These are phyloP conservation scores for Calonectria crousiana DNA, from an alignment of 2,329 filamentous ascomycete species.

Conservation along the genomic window DNA sequence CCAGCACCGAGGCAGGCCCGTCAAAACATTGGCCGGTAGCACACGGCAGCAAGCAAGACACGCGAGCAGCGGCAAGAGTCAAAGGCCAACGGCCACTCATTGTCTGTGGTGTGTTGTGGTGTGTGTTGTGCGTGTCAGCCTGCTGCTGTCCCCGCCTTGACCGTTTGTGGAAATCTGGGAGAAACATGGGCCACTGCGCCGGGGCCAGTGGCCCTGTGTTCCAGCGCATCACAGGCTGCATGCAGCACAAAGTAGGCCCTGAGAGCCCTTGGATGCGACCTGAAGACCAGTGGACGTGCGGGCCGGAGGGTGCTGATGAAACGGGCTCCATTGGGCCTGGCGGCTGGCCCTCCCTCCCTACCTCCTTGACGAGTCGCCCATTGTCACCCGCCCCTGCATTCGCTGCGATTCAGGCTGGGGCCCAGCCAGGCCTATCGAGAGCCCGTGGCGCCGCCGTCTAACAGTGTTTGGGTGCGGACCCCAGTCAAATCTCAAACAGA, in stretches of 20 bases:
- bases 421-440: neutral
- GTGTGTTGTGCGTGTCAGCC: neutral
- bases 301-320: constrained; percentile 34
- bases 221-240: neutral
- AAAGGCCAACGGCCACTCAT: neutral
- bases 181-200: constrained; percentile 5
- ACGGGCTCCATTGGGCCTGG: constrained; percentile 27
- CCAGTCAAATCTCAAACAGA: constrained; percentile 42
- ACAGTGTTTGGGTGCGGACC: constrained; percentile 19
- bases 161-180: constrained; percentile 8
- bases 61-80: constrained; percentile 18
- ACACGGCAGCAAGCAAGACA: neutral
- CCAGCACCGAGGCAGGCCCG: constrained; percentile 3
- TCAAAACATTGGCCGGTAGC: constrained; percentile 2
- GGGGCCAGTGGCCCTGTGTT: neutral
- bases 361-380: neutral
- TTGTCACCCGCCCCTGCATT: constrained; percentile 27
- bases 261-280: neutral
- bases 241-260: constrained; percentile 4
- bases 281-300: constrained; percentile 32
- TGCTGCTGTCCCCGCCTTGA: neutral
- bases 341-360: constrained; percentile 15
- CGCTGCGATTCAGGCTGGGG: constrained; percentile 4
- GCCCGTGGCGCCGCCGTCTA: constrained; percentile 10
- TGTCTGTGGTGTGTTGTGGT: neutral